A percentile compares a stretch with the other conserved stretches of the same genome.
Conservation (phyloP, 345 rosid species). For the Bretschneidera sinensis region DNA sequence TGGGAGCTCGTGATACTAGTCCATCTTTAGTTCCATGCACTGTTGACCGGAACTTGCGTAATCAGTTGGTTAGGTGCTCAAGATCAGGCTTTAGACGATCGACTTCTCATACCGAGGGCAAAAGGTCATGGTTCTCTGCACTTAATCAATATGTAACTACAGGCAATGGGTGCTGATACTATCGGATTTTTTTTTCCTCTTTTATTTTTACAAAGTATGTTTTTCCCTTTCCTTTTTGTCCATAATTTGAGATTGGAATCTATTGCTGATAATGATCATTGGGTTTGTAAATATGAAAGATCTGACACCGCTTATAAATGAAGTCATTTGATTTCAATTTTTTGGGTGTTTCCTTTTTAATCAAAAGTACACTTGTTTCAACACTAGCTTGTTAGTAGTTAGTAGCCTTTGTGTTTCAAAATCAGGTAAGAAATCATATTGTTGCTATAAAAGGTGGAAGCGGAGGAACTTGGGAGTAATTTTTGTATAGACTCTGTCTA, state of each 20-base stretch:
- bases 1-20: conserved; percentile 54
- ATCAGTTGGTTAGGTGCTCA: conserved; percentile 42
- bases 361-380: too few relatives aligned
- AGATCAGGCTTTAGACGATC: conserved; percentile 54
- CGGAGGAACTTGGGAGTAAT: too few relatives aligned
- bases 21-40: conserved; percentile 42
- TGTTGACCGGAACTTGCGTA: conserved; percentile 24
- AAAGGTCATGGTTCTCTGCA: conserved; percentile 74
- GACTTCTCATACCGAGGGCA: conserved; percentile 34
- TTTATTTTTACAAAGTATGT: conserved; percentile 4
- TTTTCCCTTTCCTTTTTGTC: conserved; percentile 11
- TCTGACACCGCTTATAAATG: too few relatives aligned
- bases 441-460: too few relatives aligned
- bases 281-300: too few relatives aligned
- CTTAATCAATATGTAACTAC: conserved; percentile 64
- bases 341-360: too few relatives aligned
- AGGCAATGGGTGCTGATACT: conserved; percentile 55
- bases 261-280: too few relatives aligned
- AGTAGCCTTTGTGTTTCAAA: too few relatives aligned
- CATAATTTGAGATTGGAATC: neutral
- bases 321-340: too few relatives aligned
- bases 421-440: too few relatives aligned
- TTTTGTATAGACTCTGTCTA: too few relatives aligned
- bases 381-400: too few relatives aligned
- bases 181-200: conserved; percentile 1